Base-by-base conservation (phyloP, 257 asterid genomes). In the Agastache rugosa region DNA sequence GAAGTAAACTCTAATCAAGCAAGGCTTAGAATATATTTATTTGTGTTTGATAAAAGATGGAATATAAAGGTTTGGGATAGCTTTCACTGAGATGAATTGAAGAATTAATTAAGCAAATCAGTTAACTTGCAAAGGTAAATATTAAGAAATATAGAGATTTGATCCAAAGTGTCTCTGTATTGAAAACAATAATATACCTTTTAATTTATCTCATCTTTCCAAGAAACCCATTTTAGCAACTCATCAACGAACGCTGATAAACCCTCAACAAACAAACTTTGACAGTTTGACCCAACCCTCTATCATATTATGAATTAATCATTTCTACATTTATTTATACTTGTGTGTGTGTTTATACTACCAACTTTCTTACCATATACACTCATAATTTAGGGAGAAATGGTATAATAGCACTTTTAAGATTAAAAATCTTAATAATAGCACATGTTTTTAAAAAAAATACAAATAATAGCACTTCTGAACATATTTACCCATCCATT, bases 251-350 rank as follows among this genome's bases (percentile, higher is more conserved):
- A 85, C 90, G 48, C 65, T 83, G 89, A 87, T 83, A 81, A 87
- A 81, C 83, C 79, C 86, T 80, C 87, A 70, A 58, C 87, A 78
- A 85, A 86, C 92, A 65, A 85, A 79, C 89, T 83, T 78, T 86
- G 91, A 88, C 88, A 79, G 88, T 83, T 78, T 86, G 91, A 88
- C 88, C 84, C 88, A 83, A 83, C 87, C 82, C 81, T 74, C 82
- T 64, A 71, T 83, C 75, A 41, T 76, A 27, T 73, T 58, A 0
- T 0, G 4, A 3, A 34, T 37, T 17, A 0, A 45, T 41, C 48
- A 35, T 22, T 59, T 67, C 10, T 44, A 39, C 41, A 8, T 67
- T 41, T 25, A 71, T 56, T 5, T 75, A n/a, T 50, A 37, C 37
- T 37, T 27, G 2, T 27, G n/a, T n/a, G n/a, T n/a, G n/a, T n/a